Conservation (phyloP, 805 yeast species). For the Hanseniaspora singularis region DNA sequence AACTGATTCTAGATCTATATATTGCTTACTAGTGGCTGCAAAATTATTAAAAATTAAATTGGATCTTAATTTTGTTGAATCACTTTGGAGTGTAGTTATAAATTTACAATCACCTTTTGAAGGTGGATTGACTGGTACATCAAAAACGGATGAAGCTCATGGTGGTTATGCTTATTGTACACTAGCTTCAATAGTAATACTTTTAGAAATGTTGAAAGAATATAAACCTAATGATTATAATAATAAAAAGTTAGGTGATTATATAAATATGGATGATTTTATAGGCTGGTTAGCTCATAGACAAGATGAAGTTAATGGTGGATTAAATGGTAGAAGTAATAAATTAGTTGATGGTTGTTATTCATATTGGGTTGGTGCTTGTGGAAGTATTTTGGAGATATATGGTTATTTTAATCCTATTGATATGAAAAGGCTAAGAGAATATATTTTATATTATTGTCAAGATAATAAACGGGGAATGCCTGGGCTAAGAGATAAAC, state of each 20-base stretch:
- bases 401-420: conserved; percentile 28
- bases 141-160: conserved; percentile 67
- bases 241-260: conserved; percentile 25
- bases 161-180: conserved; percentile 96
- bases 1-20: conserved; percentile 70
- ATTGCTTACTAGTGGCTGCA: conserved; percentile 72
- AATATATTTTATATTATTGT: conserved; percentile 64
- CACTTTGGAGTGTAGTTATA: conserved; percentile 45
- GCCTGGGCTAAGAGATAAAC: conserved; percentile 85
- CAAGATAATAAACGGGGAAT: conserved; percentile 35
- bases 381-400: conserved; percentile 41
- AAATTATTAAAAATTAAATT: conserved; percentile 45
- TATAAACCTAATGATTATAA: conserved; percentile 1
- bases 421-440: conserved; percentile 46
- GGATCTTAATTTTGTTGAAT: conserved; percentile 45
- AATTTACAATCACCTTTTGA: conserved; percentile 71
- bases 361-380: conserved; percentile 88
- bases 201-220: conserved; percentile 30
- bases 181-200: conserved; percentile 45
- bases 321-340: conserved; percentile 80
- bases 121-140: conserved; percentile 87
- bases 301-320: conserved; percentile 69
- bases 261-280: conserved; percentile 39
- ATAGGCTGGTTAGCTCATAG: conserved; percentile 58
- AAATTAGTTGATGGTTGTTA: conserved; percentile 95